These are phyloP conservation scores for Venturiaceae sp. DNA, from an alignment of 2,329 filamentous ascomycete species.

Conservation along the genomic window DNA sequence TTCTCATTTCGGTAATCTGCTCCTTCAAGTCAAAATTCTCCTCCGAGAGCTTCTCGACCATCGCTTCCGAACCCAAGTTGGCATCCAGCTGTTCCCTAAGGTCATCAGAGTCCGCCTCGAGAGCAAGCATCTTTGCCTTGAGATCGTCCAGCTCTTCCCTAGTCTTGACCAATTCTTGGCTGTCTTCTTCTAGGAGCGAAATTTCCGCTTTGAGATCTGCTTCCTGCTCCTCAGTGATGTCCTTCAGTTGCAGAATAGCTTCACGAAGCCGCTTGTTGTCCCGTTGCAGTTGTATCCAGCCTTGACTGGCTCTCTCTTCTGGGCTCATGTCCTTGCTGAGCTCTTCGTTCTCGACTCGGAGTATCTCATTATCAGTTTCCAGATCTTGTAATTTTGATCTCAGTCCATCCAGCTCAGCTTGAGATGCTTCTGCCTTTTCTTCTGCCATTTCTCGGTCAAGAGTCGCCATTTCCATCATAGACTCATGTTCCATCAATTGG, in stretches of 20 bases:
- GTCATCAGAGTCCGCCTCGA: slow-evolving; percentile 71
- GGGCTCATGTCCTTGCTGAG: slow-evolving; percentile 75
- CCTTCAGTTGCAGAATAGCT: slow-evolving; percentile 72
- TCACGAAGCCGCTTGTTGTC: slow-evolving; percentile 82
- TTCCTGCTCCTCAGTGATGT: slow-evolving; percentile 80
- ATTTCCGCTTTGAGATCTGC: slow-evolving; percentile 62
- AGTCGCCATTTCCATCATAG: slow-evolving; percentile 73
- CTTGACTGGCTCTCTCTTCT: slow-evolving; percentile 76
- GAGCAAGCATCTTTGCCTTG: slow-evolving; percentile 62
- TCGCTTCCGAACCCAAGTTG: slow-evolving; percentile 78
- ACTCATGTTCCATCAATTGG: slow-evolving; percentile 75
- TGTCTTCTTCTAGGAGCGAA: slow-evolving; percentile 25
- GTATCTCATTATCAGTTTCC: slow-evolving; percentile 76
- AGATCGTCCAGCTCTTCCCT: slow-evolving; percentile 56
- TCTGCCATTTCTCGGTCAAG: slow-evolving; percentile 95
- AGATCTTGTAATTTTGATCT: slow-evolving; percentile 73
- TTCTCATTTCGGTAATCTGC: slow-evolving; percentile 72
- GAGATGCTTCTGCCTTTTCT: slow-evolving; percentile 75
- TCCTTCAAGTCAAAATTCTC: slow-evolving; percentile 78
- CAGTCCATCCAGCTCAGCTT: slow-evolving; percentile 68
- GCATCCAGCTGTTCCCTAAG: slow-evolving; percentile 86
- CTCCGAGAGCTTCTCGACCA: slow-evolving; percentile 86
- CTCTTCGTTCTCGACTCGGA: slow-evolving; percentile 80
- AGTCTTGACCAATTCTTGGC: slow-evolving; percentile 29
- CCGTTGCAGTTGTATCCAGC: slow-evolving; percentile 85